phyloP scores from a whole-genome alignment of 2,329 filamentous ascomycete genomes.

The Fusarium circinatum region DNA sequence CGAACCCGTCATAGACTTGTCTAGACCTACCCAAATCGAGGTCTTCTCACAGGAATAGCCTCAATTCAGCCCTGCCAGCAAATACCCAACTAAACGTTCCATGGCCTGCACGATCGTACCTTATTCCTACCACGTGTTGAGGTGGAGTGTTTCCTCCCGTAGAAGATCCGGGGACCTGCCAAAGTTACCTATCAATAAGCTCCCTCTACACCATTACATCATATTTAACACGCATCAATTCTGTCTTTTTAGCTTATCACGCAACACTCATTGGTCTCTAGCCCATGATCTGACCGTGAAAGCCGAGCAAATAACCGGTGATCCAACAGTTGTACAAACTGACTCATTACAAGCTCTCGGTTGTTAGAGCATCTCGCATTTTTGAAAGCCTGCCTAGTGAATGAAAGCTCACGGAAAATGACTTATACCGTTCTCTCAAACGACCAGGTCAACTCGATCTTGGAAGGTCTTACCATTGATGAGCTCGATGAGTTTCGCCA shows the following conservation, averaged over 20 bases:
- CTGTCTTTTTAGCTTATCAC: slow-evolving; percentile 23
- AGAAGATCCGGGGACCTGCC: slow-evolving; percentile 6
- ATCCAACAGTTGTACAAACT: not conserved
- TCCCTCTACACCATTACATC: slow-evolving; percentile 33
- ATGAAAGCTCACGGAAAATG: slow-evolving; percentile 53
- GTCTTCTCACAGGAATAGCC: not conserved
- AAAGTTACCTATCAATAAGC: not conserved
- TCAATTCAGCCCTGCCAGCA: not conserved
- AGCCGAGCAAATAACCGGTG: not conserved
- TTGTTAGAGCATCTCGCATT: not conserved
- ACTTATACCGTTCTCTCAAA: slow-evolving; percentile 68
- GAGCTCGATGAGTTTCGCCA: slow-evolving; percentile 65
- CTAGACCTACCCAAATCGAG: not conserved
- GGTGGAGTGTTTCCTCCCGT: slow-evolving; percentile 37
- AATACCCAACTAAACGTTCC: slow-evolving; percentile 3
- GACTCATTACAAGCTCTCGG: not conserved
- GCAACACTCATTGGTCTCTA: slow-evolving; percentile 1
- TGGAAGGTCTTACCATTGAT: slow-evolving; percentile 62
- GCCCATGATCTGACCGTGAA: not conserved
- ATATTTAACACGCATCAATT: slow-evolving; percentile 27
- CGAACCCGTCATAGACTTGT: not conserved
- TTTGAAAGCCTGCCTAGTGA: not conserved
- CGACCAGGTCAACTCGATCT: slow-evolving; percentile 62
- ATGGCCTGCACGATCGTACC: slow-evolving; percentile 9
- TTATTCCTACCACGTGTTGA: slow-evolving; percentile 19